Base-by-base conservation (phyloP, 805 yeast genomes). In the Hermanozyma aechmeae region DNA sequence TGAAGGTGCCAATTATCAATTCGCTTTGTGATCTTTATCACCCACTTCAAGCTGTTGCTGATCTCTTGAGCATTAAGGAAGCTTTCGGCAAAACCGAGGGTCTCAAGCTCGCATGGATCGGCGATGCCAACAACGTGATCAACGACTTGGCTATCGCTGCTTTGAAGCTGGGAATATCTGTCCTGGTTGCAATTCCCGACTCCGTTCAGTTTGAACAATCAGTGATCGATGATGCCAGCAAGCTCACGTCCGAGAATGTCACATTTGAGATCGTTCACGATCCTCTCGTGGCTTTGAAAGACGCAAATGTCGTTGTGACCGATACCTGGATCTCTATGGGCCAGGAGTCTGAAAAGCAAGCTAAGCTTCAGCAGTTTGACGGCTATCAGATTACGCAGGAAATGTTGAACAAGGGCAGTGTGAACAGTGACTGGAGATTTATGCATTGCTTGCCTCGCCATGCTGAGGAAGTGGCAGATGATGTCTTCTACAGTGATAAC, bases 271-370 rank as follows among this genome's bases (percentile, higher is more conserved):
- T 76, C 6, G 68, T 79, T 3, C 76, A 83, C 40, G 84, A 83
- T 45, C 92, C 97, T 3, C 46, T 59, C n/a, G 63, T 47, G 15
- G 95, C 96, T 1, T 72, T 85, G 28, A 64, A 67, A 30, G 65
- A 68, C 40, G 85, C 97, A 4, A 73, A 89, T 48, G 67, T 92
- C 23, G 55, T 92, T 20, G 97, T 89, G 25, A 92, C 98, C 11
- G 98, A 92, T 48, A 92, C 98, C 3, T 92, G 95, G 76, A 75
- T 92, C 15, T 89, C 97, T 1, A 92, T 92, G 98, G 98, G 98
- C 33, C 87, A 92, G 63, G 98, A 92, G 55, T 61, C 71, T 4
- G 87, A 87, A 51, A 82, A 75, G 39, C 64, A 53, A 27, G 62
- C 67, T 32, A 82, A 87, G 39, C 62, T 92, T 43, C 65, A 76